A percentile compares a stretch with the other conserved stretches of the same genome.
phyloP scores from a whole-genome alignment of 306 rosid genomes.

The Vicia sativa region DNA sequence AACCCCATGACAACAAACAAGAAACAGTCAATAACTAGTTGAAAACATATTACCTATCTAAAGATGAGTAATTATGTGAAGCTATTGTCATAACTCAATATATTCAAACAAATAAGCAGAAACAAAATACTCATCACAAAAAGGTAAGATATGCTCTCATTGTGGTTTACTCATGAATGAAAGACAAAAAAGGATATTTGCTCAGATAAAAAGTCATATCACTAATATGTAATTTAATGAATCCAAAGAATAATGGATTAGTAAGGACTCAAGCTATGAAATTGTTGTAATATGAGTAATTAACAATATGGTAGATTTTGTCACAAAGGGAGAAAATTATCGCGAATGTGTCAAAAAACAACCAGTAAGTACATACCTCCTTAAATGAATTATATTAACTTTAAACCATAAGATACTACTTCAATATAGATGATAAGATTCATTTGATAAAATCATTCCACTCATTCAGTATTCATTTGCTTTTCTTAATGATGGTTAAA shows the following conservation, averaged over 20 bases:
- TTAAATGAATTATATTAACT: background rate
- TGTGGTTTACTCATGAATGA: background rate
- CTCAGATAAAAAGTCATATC: background rate
- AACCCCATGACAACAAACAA: constrained; percentile 30
- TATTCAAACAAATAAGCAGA: background rate
- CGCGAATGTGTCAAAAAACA: constrained; percentile 2
- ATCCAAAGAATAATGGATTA: constrained; percentile 3
- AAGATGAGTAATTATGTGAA: constrained; percentile 8
- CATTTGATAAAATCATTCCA: background rate
- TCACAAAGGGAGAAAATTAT: background rate
- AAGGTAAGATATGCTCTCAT: background rate
- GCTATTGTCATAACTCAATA: background rate
- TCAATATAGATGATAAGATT: background rate
- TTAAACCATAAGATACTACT: constrained; percentile 1
- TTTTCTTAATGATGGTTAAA: background rate
- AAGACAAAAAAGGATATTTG: background rate
- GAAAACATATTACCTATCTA: constrained; percentile 1
- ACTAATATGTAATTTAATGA: background rate
- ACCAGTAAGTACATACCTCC: background rate
- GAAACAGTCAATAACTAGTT: constrained; percentile 6
- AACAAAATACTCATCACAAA: constrained; percentile 15
- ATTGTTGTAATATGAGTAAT: background rate
- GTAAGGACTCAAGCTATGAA: background rate
- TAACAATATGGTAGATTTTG: background rate
- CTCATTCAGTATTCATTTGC: background rate